These are phyloP conservation scores for Leccinum subtestaceum DNA, from an alignment of 768 basidiomycete species.

Conservation along the genomic window DNA sequence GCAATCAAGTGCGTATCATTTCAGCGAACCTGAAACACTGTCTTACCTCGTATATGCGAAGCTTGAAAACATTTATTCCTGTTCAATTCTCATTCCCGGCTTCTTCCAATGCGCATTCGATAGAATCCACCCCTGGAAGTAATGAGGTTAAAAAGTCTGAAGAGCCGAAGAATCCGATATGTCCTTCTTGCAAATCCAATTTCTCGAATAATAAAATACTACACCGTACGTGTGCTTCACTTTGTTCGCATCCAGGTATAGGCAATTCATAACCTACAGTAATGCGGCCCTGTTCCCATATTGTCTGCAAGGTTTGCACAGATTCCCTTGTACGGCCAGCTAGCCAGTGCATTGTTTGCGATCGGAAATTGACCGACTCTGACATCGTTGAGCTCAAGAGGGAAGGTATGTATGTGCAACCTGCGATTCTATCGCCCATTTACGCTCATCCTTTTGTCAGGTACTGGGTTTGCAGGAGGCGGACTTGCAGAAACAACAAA, in stretches of 20 bases:
- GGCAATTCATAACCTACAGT: conserved; percentile 40
- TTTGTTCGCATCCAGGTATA: not conserved
- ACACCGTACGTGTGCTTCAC: conserved; percentile 50
- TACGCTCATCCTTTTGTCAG: conserved; percentile 34
- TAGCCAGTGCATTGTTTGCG: conserved; percentile 87
- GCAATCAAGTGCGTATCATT: conserved; percentile 58
- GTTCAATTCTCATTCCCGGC: conserved; percentile 70
- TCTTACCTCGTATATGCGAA: conserved; percentile 29
- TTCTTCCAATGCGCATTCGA: conserved; percentile 37
- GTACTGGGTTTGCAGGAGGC: conserved; percentile 94
- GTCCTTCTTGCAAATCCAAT: conserved; percentile 83
- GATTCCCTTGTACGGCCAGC: conserved; percentile 79
- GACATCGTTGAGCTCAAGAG: conserved; percentile 83
- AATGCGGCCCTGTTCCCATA: conserved; percentile 86
- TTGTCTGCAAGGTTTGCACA: conserved; percentile 87
- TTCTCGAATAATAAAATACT: conserved; percentile 76
- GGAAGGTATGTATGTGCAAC: conserved; percentile 59
- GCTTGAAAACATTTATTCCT: conserved; percentile 78
- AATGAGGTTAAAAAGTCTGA: conserved; percentile 43
- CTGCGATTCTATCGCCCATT: not conserved
- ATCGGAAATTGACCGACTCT: conserved; percentile 56
- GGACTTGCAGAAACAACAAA: conserved; percentile 87
- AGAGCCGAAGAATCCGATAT: conserved; percentile 64
- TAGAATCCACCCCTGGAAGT: conserved; percentile 37
- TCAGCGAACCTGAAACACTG: not conserved